Percentiles rank a stretch among this genome's conserved stretches.
phyloP scores from a whole-genome alignment of 1,284 basidiomycete species.

The Sanguinoderma infundibulare region DNA sequence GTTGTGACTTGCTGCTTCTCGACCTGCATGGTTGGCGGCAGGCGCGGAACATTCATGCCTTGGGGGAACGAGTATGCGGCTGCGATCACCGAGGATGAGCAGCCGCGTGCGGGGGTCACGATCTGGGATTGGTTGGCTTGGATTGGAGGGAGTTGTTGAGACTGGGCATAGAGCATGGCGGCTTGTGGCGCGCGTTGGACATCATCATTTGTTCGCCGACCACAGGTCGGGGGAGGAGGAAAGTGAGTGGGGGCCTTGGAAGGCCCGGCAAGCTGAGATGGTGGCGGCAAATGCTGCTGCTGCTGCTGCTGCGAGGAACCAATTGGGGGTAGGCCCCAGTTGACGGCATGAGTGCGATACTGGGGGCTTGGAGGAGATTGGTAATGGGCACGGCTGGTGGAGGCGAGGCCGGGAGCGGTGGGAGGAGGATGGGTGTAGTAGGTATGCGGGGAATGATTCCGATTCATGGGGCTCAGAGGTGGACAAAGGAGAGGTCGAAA shows the following conservation, averaged over 20 bases:
- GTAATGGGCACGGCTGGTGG: conserved; percentile 20
- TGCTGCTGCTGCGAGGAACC: conserved; percentile 17
- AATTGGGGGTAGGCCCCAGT: conserved; percentile 21
- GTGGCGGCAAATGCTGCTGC: conserved; percentile 14
- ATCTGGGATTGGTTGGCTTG: conserved; percentile 11
- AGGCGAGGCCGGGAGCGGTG: conserved; percentile 17
- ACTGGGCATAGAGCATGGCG: conserved; percentile 31
- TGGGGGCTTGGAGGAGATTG: conserved; percentile 20
- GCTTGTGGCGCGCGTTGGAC: conserved; percentile 32
- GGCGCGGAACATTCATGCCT: conserved; percentile 57
- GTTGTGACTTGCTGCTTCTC: conserved; percentile 95
- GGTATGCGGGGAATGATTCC: conserved; percentile 28
- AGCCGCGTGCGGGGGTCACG: conserved; percentile 15
- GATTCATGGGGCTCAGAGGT: conserved; percentile 34
- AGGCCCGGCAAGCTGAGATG: conserved; percentile 26
- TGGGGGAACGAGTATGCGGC: conserved; percentile 21
- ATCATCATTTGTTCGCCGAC: conserved; percentile 27
- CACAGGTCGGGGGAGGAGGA: conserved; percentile 7
- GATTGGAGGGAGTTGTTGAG: conserved; percentile 27
- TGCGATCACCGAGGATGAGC: conserved; percentile 18
- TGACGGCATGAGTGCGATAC: conserved; percentile 26
- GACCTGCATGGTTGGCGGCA: conserved; percentile 84
- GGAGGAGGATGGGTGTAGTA: conserved; percentile 40
- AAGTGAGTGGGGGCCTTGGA: conserved; percentile 13
- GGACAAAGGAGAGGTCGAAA: conserved; percentile 44